A percentile compares a stretch with the other conserved stretches of the same genome.
These are phyloP conservation scores for Amanita muscaria DNA, from an alignment of 768 basidiomycete genomes.

Conservation along the genomic window DNA sequence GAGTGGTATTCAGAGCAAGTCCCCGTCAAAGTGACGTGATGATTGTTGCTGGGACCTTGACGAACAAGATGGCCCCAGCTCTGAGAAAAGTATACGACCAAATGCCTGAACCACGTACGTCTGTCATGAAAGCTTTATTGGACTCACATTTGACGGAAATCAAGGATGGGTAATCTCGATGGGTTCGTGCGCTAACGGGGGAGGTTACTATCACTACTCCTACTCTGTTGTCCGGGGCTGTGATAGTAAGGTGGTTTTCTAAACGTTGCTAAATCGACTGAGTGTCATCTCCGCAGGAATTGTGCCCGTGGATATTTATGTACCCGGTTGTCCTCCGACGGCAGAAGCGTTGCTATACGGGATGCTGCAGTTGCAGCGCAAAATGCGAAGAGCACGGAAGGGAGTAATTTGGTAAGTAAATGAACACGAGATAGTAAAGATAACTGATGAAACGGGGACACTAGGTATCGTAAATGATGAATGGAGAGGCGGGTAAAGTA, in stretches of 20 bases:
- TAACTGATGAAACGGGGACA: neutral
- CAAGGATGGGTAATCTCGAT: constrained; percentile 98
- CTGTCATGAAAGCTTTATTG: neutral
- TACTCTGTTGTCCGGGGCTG: constrained; percentile 98
- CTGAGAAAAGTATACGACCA: constrained; percentile 95
- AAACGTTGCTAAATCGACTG: constrained; percentile 1
- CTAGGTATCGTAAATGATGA: constrained; percentile 50
- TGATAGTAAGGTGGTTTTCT: constrained; percentile 50
- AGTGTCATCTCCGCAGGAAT: constrained; percentile 47
- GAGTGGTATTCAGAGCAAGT: constrained; percentile 98
- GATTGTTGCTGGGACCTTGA: constrained; percentile 98
- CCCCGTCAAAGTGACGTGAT: constrained; percentile 96
- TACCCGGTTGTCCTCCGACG: constrained; percentile 89
- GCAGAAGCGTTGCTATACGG: constrained; percentile 97
- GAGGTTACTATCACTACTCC: constrained; percentile 96
- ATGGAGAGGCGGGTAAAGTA: neutral
- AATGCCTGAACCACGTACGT: constrained; percentile 93
- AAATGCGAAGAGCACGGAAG: constrained; percentile 87
- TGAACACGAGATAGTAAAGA: neutral
- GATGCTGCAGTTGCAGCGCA: constrained; percentile 93
- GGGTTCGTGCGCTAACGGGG: constrained; percentile 99
- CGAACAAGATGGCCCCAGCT: constrained; percentile 99
- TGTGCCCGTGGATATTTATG: constrained; percentile 97
- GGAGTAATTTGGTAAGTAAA: constrained; percentile 70
- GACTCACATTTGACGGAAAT: neutral